phyloP scores from a whole-genome alignment of 441 rosid genomes.

The Erodium moschatum region DNA sequence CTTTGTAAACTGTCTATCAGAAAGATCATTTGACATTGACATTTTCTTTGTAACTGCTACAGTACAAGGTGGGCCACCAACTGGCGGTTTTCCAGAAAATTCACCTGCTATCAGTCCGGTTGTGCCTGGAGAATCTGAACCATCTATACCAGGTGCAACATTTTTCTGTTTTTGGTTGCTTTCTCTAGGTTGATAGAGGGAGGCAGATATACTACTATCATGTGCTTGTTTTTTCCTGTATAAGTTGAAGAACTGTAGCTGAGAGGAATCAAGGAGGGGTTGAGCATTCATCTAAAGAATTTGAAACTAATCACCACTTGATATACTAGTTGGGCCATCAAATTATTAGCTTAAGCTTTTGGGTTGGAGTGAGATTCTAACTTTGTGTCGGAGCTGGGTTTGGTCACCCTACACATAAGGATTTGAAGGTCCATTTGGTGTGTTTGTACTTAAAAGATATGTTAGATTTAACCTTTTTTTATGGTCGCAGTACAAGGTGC shows the following conservation, averaged over 20 bases:
- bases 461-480: neutral
- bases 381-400: no score
- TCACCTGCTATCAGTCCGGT: slow-evolving; percentile 34
- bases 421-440: no score
- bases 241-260: neutral
- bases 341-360: no score
- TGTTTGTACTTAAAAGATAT: no score
- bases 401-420: no score
- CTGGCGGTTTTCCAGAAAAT: slow-evolving; percentile 25
- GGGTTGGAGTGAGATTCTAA: no score
- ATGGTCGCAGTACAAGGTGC: neutral
- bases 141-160: neutral
- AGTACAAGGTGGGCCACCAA: slow-evolving; percentile 34
- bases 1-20: slow-evolving; percentile 5
- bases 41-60: slow-evolving; percentile 15
- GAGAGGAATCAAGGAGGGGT: no score
- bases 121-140: slow-evolving; percentile 19
- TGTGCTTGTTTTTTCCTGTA: neutral
- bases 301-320: no score
- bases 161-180: neutral
- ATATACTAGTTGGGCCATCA: no score
- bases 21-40: neutral
- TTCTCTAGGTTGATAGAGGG: neutral
- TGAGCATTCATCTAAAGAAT: no score
- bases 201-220: neutral